Evolutionary conservation across 2,329 filamentous ascomycete species (phyloP), one percentile per base, ranked within the genome.

Genomic region (Hypomyces perniciosus): DNA sequence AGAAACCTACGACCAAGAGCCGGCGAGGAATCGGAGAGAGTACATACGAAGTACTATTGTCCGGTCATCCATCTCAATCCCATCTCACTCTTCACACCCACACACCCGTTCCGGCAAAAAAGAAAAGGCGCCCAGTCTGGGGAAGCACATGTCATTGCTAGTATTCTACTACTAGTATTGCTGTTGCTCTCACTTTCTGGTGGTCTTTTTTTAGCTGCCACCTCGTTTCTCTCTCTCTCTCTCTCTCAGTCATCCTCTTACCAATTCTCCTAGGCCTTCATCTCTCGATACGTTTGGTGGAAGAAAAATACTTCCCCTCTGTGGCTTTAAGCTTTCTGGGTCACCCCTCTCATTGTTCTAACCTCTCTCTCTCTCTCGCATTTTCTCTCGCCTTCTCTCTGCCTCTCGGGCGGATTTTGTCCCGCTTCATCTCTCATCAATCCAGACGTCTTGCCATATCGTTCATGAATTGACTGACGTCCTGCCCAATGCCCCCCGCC

Each of bases 191-290:
- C 20, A 20, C 20, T 20, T 20, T 20, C 20, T 20, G 20, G 20
- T 38, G 35, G 35, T 28, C 31, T 30, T 44, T 29, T 37, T 46
- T 28, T 27, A 20, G 40, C 10, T 33, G 12, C 35, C 27, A 20
- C 49, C 56, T 60, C 46, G 48, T 34, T 35, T 43, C 52, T 46
- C 44, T 50, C 35, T 46, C 51, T 50, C 50, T 54, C 54, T 54
- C 47, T 57, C 10, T 29, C 45, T 35, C 37, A 51, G 53, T 43
- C 38, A 29, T 44, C 29, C 45, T 42, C 56, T 56, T 47, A 28
- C 12, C 26, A 5, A 9, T 39, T 44, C 12, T 38, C 20, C 35
- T n/a, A n/a, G 5, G 8, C 8, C 35, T 38, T 38, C 20, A 38
- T 20, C 35, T 38, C 35, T 38, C 20, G 3, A 20, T 3, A 20